These are phyloP conservation scores for Hura crepitans DNA, from an alignment of 441 rosid genomes.

Conservation along the genomic window DNA sequence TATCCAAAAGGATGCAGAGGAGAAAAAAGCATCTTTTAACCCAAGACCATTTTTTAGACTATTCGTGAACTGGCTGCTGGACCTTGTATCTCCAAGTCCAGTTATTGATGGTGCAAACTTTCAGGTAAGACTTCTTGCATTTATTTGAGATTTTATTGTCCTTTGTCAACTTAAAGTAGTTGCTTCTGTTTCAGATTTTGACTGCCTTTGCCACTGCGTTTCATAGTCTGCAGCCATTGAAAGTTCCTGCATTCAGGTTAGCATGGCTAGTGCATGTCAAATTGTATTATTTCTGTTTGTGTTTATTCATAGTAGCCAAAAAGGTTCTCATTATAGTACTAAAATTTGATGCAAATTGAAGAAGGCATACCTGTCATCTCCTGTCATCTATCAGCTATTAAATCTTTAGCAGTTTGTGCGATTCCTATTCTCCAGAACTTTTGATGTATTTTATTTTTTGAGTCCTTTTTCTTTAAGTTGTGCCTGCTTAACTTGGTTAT, in stretches of 20 bases:
- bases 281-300: background rate
- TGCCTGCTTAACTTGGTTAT: slow-evolving; percentile 18
- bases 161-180: slow-evolving; percentile 12
- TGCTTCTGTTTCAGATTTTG: slow-evolving; percentile 56
- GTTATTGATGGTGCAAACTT: slow-evolving; percentile 65
- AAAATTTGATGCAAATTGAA: background rate
- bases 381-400: background rate
- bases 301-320: background rate
- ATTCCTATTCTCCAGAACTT: background rate
- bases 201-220: slow-evolving; percentile 81
- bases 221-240: slow-evolving; percentile 86
- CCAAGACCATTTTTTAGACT: slow-evolving; percentile 96
- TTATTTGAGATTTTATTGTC: background rate
- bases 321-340: background rate
- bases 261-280: slow-evolving; percentile 5
- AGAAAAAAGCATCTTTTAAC: slow-evolving; percentile 73
- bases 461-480: background rate
- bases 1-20: slow-evolving; percentile 87
- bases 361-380: no score
- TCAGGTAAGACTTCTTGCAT: slow-evolving; percentile 50
- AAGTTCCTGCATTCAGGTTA: slow-evolving; percentile 94
- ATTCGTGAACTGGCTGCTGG: slow-evolving; percentile 82
- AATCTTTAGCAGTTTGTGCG: background rate
- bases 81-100: slow-evolving; percentile 65
- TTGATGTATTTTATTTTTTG: background rate